Base-by-base conservation (phyloP, 768 basidiomycete genomes). In the Lactarius tabidus region DNA sequence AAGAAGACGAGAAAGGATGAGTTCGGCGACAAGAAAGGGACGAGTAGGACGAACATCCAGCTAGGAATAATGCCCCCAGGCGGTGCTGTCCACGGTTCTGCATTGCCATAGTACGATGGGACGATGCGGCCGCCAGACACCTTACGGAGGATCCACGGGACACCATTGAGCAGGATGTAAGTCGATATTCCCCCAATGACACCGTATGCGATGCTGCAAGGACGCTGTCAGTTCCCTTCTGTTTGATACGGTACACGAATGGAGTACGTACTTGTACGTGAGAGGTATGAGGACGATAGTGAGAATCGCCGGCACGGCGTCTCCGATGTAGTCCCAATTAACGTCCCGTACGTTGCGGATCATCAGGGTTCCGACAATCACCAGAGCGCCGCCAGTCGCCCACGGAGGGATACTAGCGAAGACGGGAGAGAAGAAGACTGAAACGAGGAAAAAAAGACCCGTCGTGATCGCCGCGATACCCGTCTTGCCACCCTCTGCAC, bases 321-420 rank as follows among this genome's bases (percentile, higher is more conserved):
- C 91, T 9, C 92, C 92, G 26, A 90, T 81, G 72, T 93, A 95
- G 71, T 88, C 81, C 92, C 92, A 95, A 75, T 95, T 95, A 75
- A 95, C 88, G 54, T 91, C 91, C 36, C 85, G 81, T 26, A 91
- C 89, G 70, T 86, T 88, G 56, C 89, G 83, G 75, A 91, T 90
- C 92, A 94, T 94, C 70, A 93, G 79, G 18, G 88, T 89, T n/a
- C 92, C 92, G 14, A 91, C 91, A 61, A 95, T 88, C 51, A 91
- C 84, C 39, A 95, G 79, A 1, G 91, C 91, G 62, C 92, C 88
- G 17, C 92, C 92, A 1, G 92, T 95, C 5, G 92, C 91, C 90
- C 91, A 94, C 0, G 87, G 70, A 0, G 92, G 92, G 59, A 95
- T 91, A 14, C 89, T 91, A 12, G 91, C 90, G 69, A 95, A 93